These are phyloP conservation scores for Dendrocalamus latiflorus DNA, from an alignment of 202 grass and related monocot species.

Conservation along the genomic window DNA sequence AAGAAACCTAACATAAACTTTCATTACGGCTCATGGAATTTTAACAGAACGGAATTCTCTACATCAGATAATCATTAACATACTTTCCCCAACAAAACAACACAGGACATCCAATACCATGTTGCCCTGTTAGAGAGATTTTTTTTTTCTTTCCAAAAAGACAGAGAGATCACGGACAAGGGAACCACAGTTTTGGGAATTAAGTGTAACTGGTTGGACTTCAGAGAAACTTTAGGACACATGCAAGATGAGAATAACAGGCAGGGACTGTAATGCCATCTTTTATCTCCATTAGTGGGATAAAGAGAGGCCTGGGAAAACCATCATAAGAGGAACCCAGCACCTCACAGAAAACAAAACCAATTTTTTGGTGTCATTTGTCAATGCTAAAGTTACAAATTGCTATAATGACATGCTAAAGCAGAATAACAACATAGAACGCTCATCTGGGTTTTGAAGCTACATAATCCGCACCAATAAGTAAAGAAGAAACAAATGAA, in stretches of 20 bases:
- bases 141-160: background rate
- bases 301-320: background rate
- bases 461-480: background rate
- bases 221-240: background rate
- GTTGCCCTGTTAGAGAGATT: background rate
- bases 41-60: background rate
- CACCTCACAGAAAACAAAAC: background rate
- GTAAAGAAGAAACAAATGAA: background rate
- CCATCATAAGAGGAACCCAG: background rate
- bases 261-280: background rate
- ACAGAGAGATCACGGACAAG: background rate
- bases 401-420: background rate
- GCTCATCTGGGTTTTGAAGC: background rate
- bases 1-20: background rate
- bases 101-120: background rate
- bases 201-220: background rate
- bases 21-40: background rate
- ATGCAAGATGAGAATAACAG: background rate
- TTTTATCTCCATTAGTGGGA: background rate
- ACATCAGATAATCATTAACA: background rate
- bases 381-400: background rate
- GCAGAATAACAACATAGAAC: background rate
- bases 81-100: background rate
- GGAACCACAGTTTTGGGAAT: background rate
- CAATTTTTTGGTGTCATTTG: background rate